These are phyloP conservation scores for Thyridium curvatum DNA, from an alignment of 2,329 filamentous ascomycete genomes.

Conservation along the genomic window DNA sequence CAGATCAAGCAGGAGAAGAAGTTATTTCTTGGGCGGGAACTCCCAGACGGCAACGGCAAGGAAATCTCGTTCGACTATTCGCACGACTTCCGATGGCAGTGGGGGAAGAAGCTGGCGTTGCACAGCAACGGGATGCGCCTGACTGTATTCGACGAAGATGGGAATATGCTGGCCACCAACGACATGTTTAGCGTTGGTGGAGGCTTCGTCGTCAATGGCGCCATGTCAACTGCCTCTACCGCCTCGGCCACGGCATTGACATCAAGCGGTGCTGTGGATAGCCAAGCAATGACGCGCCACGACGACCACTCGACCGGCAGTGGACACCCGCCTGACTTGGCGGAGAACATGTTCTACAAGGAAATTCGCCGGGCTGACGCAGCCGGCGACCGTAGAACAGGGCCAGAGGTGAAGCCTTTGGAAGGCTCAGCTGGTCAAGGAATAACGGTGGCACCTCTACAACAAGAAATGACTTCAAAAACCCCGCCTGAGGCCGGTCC, in stretches of 20 bases:
- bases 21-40: slow-evolving; percentile 33
- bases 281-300: not conserved
- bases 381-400: slow-evolving; percentile 35
- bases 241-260: slow-evolving; percentile 8
- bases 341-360: slow-evolving; percentile 46
- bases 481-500: slow-evolving; percentile 6
- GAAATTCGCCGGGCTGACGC: slow-evolving; percentile 40
- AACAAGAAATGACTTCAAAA: slow-evolving; percentile 6
- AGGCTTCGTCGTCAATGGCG: slow-evolving; percentile 45
- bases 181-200: slow-evolving; percentile 46
- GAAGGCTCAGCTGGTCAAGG: slow-evolving; percentile 12
- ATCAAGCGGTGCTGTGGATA: no score
- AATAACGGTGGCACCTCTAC: slow-evolving; percentile 9
- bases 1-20: slow-evolving; percentile 40
- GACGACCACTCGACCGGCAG: slow-evolving; percentile 12
- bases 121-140: slow-evolving; percentile 48
- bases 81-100: slow-evolving; percentile 42
- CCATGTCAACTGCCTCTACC: slow-evolving; percentile 34
- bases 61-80: slow-evolving; percentile 44
- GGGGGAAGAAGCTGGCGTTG: slow-evolving; percentile 42
- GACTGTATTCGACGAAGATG: slow-evolving; percentile 40
- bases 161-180: slow-evolving; percentile 39
- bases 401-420: slow-evolving; percentile 32
- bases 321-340: slow-evolving; percentile 38
- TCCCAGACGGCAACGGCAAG: slow-evolving; percentile 30